phyloP scores from a whole-genome alignment of 768 basidiomycete species.

The Nevesoporus exiguus region DNA sequence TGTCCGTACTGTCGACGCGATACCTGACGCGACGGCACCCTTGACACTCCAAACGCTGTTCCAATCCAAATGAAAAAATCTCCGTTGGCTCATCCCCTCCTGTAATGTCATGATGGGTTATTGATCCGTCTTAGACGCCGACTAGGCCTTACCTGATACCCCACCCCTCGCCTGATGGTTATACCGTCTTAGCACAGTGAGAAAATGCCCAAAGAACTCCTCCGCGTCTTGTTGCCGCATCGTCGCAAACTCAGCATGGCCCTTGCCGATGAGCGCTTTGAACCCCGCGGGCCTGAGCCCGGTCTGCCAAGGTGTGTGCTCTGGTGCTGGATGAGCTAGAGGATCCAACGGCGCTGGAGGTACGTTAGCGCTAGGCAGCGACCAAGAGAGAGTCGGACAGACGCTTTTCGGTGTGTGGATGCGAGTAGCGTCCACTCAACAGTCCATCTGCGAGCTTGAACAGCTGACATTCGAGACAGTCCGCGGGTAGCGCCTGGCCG shows the following conservation, averaged over 20 bases:
- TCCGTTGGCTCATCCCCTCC: constrained; percentile 59
- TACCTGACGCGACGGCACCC: constrained; percentile 82
- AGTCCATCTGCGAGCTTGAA: constrained; percentile 90
- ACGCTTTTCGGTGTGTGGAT: constrained; percentile 43
- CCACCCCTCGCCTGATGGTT: constrained; percentile 45
- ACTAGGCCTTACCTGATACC: constrained; percentile 28
- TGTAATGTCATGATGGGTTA: neutral
- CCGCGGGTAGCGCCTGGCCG: constrained; percentile 63
- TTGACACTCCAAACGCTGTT: constrained; percentile 83
- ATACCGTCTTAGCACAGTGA: constrained; percentile 70
- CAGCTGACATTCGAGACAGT: constrained; percentile 95
- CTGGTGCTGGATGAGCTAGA: constrained; percentile 29
- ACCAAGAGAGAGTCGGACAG: constrained; percentile 8
- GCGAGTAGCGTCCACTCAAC: constrained; percentile 86
- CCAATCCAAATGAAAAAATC: constrained; percentile 75
- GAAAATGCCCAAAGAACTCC: constrained; percentile 84
- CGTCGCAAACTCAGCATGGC: constrained; percentile 90
- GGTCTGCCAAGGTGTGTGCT: constrained; percentile 48
- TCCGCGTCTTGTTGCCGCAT: constrained; percentile 98
- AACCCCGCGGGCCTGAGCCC: constrained; percentile 82
- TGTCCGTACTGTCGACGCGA: constrained; percentile 69
- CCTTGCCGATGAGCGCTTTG: constrained; percentile 87
- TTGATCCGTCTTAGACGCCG: neutral
- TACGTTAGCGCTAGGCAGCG: constrained; percentile 4
- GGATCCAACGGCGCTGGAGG: constrained; percentile 29